Percentiles rank a stretch among this genome's conserved stretches.
Evolutionary conservation across 2,329 filamentous ascomycete genomes (phyloP).

Genomic region (Phialemoniopsis sp.): DNA sequence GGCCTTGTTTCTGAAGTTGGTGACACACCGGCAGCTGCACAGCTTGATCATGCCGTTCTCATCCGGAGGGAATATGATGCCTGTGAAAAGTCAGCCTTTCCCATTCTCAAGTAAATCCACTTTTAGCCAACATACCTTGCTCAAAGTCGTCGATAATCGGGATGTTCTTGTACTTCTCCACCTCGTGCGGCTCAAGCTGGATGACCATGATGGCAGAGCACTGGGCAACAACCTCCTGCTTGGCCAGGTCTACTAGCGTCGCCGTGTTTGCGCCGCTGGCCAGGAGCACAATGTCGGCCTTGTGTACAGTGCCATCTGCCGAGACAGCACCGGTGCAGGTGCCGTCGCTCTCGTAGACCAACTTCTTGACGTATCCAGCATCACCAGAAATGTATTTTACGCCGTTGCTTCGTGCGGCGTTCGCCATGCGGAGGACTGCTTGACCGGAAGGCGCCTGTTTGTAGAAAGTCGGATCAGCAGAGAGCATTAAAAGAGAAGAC

Average conservation of each 20-base stretch:
- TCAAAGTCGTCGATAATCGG: constrained; percentile 23
- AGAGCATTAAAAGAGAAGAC: not conserved
- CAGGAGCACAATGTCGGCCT: constrained; percentile 57
- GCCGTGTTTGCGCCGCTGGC: constrained; percentile 65
- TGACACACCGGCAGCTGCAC: constrained; percentile 48
- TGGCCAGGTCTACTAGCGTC: constrained; percentile 53
- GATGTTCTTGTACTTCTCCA: constrained; percentile 41
- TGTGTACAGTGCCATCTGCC: constrained; percentile 36
- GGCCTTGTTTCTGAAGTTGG: constrained; percentile 31
- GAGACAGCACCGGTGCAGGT: constrained; percentile 43
- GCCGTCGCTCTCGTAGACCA: constrained; percentile 17
- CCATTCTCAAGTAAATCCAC: too few species aligned
- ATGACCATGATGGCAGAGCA: constrained; percentile 63
- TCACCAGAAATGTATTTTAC: constrained; percentile 21
- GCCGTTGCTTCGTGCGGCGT: constrained; percentile 16
- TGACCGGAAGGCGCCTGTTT: constrained; percentile 15
- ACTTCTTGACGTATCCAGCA: constrained; percentile 11
- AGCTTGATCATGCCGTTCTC: constrained; percentile 43
- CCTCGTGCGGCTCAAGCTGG: constrained; percentile 53
- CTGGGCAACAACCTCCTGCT: constrained; percentile 57
- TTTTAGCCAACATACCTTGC: too few species aligned
- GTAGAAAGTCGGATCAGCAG: too few species aligned
- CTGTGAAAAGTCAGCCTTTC: constrained; percentile 9
- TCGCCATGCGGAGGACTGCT: constrained; percentile 24
- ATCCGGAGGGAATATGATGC: constrained; percentile 52